Base-by-base conservation (phyloP, 305 asterid genomes). In the Rubia balearica region DNA sequence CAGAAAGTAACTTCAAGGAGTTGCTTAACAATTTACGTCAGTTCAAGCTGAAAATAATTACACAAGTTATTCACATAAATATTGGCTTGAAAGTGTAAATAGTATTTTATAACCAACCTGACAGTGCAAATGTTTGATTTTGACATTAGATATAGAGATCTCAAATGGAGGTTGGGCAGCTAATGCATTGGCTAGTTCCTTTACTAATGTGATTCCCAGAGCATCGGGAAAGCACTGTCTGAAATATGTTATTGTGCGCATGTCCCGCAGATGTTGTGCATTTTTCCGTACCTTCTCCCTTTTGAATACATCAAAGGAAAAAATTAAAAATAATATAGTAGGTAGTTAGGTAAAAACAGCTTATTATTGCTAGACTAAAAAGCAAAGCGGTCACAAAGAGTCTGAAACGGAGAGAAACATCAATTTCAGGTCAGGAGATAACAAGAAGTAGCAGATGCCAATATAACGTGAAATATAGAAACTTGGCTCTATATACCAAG, bases 81-180 rank as follows among this genome's bases (percentile, higher is more conserved):
- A 49, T 4, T 72, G 5, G 62, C 24, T 74, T 57, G 55, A 41
- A 4, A 13, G 12, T 51, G 14, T 21, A 19, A n/a, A 57, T 46
- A 27, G 67, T 55, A 60, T 56, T 74, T 74, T 68, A 59, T 36
- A 72, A 42, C 76, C 67, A 80, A 94, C 98, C 99, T 91, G 87
- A 77, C 88, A 87, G 75, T 94, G 95, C 70, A 85, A 84, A 77
- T 94, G 98, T 70, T 85, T 87, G 64, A 94, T 82, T 77, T 85
- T 82, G 81, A 94, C 71, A 78, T 83, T 76, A 21, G 97, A 82
- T 71, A 86, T 76, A 67, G 92, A 71, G 74, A 94, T 80, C 77
- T 89, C 95, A 71, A 88, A 91, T 56, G 99, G 99, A 77, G 89
- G 90, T 70, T 77, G 94, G 69, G 94, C 84, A 74, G 92, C 85